Percentiles rank a stretch among this genome's conserved stretches.
Conservation (phyloP, 306 rosid genomes). For the Lablab purpureus region DNA sequence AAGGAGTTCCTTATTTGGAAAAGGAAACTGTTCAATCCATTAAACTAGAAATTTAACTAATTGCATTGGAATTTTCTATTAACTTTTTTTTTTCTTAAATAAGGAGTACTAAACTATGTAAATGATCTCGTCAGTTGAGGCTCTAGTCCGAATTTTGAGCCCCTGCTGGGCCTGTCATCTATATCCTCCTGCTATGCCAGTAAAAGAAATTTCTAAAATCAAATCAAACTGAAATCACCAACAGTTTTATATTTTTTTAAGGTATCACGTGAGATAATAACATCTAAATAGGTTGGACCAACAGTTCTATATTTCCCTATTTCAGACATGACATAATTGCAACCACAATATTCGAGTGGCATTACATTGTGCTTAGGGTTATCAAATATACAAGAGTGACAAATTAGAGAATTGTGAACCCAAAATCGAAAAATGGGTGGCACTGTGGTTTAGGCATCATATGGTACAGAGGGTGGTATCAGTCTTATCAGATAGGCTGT, state of each 20-base stretch:
- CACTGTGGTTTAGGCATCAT: neutral
- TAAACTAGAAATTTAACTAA: no score
- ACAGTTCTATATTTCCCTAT: neutral
- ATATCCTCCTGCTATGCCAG: neutral
- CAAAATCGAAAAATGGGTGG: neutral
- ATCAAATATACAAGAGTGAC: neutral
- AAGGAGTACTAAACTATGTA: neutral
- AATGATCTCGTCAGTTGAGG: constrained; percentile 7
- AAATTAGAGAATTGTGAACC: constrained; percentile 8
- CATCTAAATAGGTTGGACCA: no score
- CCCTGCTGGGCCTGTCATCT: neutral
- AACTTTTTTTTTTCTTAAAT: neutral
- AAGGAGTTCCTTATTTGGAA: no score
- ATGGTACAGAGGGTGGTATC: neutral
- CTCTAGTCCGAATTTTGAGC: neutral
- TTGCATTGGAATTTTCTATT: constrained; percentile 19
- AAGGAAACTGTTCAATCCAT: no score
- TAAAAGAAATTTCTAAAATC: constrained; percentile 3
- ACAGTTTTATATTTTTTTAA: neutral
- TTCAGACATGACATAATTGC: neutral
- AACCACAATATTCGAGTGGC: neutral
- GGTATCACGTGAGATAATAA: no score
- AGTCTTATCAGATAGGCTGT: neutral
- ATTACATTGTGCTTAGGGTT: neutral
- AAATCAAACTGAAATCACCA: constrained; percentile 11